Conservation (phyloP, 139 green algal species). For the Chlamydomonas sp. region DNA sequence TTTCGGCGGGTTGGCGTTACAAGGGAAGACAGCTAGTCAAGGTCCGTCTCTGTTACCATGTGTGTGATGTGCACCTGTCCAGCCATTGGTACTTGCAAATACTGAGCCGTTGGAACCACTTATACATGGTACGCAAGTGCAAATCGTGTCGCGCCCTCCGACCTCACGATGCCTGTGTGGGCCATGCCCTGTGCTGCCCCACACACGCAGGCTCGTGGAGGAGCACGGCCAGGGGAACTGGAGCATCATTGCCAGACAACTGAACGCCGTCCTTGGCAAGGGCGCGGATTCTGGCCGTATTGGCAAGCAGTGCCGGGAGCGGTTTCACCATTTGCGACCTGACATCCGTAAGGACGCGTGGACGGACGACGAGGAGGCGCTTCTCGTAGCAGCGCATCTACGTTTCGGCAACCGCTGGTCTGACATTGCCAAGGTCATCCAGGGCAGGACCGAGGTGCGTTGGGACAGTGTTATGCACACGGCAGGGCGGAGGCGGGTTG, state of each 20-base stretch:
- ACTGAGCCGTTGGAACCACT: no score
- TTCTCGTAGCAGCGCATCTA: conserved; percentile 42
- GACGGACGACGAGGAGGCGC: conserved; percentile 63
- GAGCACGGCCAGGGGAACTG: conserved; percentile 79
- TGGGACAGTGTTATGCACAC: neutral
- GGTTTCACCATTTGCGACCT: conserved; percentile 85
- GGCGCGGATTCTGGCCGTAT: conserved; percentile 70
- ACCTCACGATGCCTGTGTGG: no score
- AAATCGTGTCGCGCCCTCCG: no score
- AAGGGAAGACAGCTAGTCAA: no score
- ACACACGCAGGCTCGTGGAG: conserved; percentile 70
- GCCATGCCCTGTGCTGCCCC: no score
- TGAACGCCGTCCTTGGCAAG: conserved; percentile 59
- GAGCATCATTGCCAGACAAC: conserved; percentile 67
- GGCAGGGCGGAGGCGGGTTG: no score
- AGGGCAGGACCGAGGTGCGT: conserved; percentile 60
- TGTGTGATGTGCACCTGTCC: no score
- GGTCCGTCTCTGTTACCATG: no score
- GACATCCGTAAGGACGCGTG: conserved; percentile 71
- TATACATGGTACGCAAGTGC: no score
- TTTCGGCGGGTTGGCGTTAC: no score
- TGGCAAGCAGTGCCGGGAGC: conserved; percentile 74
- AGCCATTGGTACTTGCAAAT: no score
- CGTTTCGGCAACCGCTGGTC: conserved; percentile 58
- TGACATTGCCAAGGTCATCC: conserved; percentile 55